Percentiles rank a stretch among this genome's conserved stretches.
These are phyloP conservation scores for Hypomontagnella monticulosa DNA, from an alignment of 495 filamentous ascomycete species.

Conservation along the genomic window DNA sequence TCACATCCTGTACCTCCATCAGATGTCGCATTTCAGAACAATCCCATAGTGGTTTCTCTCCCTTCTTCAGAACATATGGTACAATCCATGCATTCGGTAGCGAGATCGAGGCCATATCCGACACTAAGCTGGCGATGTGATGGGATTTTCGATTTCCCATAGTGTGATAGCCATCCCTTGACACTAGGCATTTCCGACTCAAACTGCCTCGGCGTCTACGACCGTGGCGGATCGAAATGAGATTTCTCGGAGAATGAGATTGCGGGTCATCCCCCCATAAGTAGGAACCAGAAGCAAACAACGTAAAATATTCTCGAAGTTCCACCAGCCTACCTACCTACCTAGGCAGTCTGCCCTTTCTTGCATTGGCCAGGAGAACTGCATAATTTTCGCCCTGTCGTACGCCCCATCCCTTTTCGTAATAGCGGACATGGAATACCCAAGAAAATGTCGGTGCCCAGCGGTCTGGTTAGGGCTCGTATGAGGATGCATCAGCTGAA, in stretches of 20 bases:
- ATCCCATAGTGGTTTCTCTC: too few relatives aligned
- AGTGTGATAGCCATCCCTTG: neutral
- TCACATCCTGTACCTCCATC: too few relatives aligned
- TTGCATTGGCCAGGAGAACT: conserved; percentile 5
- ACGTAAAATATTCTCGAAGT: neutral
- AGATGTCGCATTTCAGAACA: too few relatives aligned
- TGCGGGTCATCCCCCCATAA: neutral
- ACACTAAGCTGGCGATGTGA: too few relatives aligned
- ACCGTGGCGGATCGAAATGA: neutral
- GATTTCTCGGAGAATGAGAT: neutral
- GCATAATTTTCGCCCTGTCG: conserved; percentile 21
- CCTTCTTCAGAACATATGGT: too few relatives aligned
- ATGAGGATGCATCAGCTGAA: conserved; percentile 26
- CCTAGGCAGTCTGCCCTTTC: too few relatives aligned
- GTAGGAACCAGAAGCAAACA: conserved; percentile 11
- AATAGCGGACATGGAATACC: conserved; percentile 20
- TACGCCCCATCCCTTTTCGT: neutral
- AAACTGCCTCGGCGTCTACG: neutral
- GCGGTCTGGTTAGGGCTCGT: conserved; percentile 14
- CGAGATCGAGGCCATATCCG: too few relatives aligned
- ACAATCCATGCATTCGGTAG: too few relatives aligned
- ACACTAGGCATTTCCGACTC: neutral
- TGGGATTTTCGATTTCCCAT: too few relatives aligned
- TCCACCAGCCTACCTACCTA: too few relatives aligned
- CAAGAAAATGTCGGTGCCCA: conserved; percentile 4